These are phyloP conservation scores for Cercospora sp. DNA, from an alignment of 2,329 filamentous ascomycete genomes.

Conservation along the genomic window DNA sequence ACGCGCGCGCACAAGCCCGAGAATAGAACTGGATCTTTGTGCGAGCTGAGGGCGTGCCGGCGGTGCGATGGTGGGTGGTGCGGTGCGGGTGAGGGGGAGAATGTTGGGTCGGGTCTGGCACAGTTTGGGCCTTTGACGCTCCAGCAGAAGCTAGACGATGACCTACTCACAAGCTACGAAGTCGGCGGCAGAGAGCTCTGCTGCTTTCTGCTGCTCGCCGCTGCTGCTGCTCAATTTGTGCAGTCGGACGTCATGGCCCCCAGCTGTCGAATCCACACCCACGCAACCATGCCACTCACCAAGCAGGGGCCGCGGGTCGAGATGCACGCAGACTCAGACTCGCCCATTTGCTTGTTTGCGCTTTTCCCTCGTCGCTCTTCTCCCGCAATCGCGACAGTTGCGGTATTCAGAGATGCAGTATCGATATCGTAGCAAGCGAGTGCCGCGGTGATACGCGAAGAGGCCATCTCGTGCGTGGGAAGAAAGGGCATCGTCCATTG, in stretches of 20 bases:
- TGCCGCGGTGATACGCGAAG: neutral
- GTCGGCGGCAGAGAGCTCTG: neutral
- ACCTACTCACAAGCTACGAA: neutral
- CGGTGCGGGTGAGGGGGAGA: neutral
- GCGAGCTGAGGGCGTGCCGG: neutral
- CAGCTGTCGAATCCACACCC: neutral
- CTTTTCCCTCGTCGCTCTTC: neutral
- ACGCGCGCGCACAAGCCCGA: constrained; percentile 1
- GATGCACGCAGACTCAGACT: neutral
- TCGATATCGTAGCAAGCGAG: neutral
- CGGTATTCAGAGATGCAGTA: neutral
- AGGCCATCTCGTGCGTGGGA: neutral
- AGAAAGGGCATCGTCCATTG: neutral
- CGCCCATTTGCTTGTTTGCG: neutral
- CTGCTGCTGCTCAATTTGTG: neutral
- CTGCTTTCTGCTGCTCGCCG: neutral
- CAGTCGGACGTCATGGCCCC: constrained; percentile 3
- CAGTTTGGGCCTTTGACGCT: neutral
- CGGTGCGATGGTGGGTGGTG: neutral
- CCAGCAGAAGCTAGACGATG: neutral
- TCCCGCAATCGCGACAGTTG: neutral
- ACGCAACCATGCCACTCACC: neutral
- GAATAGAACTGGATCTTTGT: neutral
- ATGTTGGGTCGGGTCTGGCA: neutral
- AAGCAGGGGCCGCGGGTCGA: neutral